Base-by-base conservation (phyloP, 495 filamentous ascomycete genomes). In the Neurospora pannonica region DNA sequence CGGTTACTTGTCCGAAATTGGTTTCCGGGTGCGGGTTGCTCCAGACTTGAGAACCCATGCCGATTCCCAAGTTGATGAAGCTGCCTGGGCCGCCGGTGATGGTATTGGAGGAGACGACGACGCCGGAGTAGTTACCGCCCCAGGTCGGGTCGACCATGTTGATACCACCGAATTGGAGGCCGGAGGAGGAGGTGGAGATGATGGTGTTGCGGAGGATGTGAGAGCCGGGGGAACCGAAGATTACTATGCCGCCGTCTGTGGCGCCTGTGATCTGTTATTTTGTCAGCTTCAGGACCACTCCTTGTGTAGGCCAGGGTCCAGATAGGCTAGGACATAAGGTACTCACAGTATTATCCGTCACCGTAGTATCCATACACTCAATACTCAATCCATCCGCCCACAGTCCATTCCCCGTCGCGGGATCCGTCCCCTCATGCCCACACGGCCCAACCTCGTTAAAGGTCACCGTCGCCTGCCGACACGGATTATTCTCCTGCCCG, bases 341-440 rank as follows among this genome's bases (percentile, higher is more conserved):
- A n/a, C n/a, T 46, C 13, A 76, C 72, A 37, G n/a, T 74, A 19
- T 76, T 74, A 72, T 74, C 42, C 1, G 43, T 69, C 5, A 76
- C 70, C 15, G 8, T 15, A 11, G 40, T 71, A 28, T 71, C 43
- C 28, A 60, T 71, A n/a, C 75, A 76, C 48, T 76, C 75, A 11
- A 76, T 72, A 31, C 75, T 76, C 28, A 74, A 24, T 0, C 75
- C 75, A 39, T 76, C 75, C 4, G 75, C 75, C 75, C 75, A 76
- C 24, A 71, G 13, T 0, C 43, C 67, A 46, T 71, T 74, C 4
- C 75, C 75, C 10, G 70, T 70, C 39, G 72, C 70, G 5, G 48
- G 2, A 39, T 76, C 72, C 0, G 15, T 31, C 1, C 75, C 75
- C 19, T 76, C 73, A 15, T 74, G 42, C 4, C 75, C 75, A 28